Conservation (phyloP, 2,329 filamentous ascomycete species). For the Monosporascus sp. region DNA sequence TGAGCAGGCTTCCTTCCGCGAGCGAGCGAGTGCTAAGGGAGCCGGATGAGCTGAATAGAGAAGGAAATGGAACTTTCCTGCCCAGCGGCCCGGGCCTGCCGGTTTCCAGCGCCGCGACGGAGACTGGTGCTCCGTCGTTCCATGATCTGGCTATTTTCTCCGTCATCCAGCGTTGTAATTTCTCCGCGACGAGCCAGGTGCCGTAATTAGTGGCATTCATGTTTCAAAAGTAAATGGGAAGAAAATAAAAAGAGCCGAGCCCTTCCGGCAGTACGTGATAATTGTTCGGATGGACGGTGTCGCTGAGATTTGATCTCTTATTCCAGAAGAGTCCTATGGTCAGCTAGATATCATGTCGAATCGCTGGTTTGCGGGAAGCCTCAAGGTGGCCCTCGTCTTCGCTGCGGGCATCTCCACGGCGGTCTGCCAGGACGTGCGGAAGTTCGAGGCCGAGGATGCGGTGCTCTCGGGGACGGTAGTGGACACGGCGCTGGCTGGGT, state of each 20-base stretch:
- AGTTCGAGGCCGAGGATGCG: constrained; percentile 37
- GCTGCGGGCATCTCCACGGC: not conserved
- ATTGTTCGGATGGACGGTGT: not conserved
- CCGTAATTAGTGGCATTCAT: not conserved
- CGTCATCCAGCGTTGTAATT: not conserved
- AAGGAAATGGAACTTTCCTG: not conserved
- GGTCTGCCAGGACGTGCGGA: constrained; percentile 3
- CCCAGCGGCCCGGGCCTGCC: not conserved
- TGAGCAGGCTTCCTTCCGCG: too few species aligned
- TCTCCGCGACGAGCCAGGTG: not conserved
- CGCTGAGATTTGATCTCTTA: not conserved
- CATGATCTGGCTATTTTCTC: not conserved
- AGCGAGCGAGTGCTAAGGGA: too few species aligned
- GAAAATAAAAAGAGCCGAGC: not conserved
- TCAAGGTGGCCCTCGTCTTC: not conserved
- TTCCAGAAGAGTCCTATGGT: not conserved
- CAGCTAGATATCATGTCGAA: not conserved
- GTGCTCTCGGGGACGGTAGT: constrained; percentile 35
- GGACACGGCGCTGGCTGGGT: constrained; percentile 34
- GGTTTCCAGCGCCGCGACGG: not conserved
- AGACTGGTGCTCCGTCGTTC: not conserved
- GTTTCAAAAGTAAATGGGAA: not conserved
- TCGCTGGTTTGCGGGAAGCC: not conserved
- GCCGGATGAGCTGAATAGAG: too few species aligned
- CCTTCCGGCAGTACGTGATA: not conserved